These are phyloP conservation scores for Hyaloperonospora brassicae DNA, from an alignment of 352 stramenopile genomes.

Conservation along the genomic window DNA sequence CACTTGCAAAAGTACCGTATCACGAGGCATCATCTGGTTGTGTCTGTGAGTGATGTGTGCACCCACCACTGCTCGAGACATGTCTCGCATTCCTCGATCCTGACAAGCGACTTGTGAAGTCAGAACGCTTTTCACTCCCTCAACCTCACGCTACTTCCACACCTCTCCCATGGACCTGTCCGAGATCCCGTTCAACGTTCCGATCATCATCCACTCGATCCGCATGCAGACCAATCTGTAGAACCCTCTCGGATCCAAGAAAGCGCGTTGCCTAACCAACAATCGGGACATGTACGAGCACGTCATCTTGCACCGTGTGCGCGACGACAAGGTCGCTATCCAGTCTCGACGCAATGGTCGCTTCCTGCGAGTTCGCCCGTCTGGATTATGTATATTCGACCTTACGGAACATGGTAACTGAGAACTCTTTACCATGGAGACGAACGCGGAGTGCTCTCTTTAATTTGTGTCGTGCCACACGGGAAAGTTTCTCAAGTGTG, in stretches of 20 bases:
- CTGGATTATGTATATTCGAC: conserved; percentile 28
- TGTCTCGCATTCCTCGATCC: too few species aligned
- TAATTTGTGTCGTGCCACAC: conserved; percentile 31
- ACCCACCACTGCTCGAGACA: too few species aligned
- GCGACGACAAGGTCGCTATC: conserved; percentile 29
- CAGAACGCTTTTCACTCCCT: too few species aligned
- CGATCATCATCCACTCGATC: conserved; percentile 25
- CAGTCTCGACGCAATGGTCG: conserved; percentile 20
- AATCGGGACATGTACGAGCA: conserved; percentile 26
- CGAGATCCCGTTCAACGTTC: conserved; percentile 24
- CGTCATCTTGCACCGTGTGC: conserved; percentile 23
- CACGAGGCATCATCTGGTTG: too few species aligned
- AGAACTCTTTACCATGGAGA: conserved; percentile 34
- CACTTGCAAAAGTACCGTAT: too few species aligned
- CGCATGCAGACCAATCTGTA: conserved; percentile 12
- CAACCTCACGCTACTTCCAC: too few species aligned
- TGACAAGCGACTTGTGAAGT: too few species aligned
- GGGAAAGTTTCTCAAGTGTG: conserved; percentile 14
- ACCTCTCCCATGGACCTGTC: conserved; percentile 18
- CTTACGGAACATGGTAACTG: conserved; percentile 19
- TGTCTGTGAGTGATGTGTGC: too few species aligned
- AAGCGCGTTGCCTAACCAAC: conserved; percentile 21
- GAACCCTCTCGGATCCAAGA: conserved; percentile 28
- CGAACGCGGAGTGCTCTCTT: conserved; percentile 13
- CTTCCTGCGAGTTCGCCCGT: conserved; percentile 23